phyloP scores from a whole-genome alignment of 2,329 filamentous ascomycete species.

The Gliomastix tumulicola region DNA sequence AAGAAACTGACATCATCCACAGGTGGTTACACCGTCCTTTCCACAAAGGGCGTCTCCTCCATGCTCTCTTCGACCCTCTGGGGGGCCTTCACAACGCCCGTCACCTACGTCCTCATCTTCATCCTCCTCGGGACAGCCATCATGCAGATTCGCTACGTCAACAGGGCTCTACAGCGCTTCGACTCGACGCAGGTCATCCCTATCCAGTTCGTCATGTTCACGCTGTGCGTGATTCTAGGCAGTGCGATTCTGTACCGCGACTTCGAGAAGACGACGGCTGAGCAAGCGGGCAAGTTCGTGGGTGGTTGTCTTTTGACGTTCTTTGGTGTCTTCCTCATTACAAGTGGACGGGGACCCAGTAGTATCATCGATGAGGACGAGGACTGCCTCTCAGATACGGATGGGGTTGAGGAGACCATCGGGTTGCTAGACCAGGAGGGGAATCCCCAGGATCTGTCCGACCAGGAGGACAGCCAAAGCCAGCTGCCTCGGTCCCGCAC shows the following conservation, averaged over 20 bases:
- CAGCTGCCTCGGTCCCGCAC: conserved; percentile 29
- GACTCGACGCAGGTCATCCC: conserved; percentile 98
- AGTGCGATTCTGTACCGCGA: conserved; percentile 92
- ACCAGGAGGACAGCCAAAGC: conserved; percentile 15
- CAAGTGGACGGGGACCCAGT: conserved; percentile 66
- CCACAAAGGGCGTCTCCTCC: conserved; percentile 93
- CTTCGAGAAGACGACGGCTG: conserved; percentile 73
- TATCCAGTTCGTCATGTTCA: conserved; percentile 95
- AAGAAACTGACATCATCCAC: not conserved
- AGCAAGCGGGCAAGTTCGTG: conserved; percentile 76
- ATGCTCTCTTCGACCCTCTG: conserved; percentile 88
- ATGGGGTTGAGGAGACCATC: conserved; percentile 58
- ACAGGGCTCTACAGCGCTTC: conserved; percentile 80
- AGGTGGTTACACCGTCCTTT: conserved; percentile 94
- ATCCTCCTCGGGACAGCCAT: conserved; percentile 79
- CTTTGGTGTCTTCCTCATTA: conserved; percentile 94
- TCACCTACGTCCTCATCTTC: conserved; percentile 79
- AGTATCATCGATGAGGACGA: conserved; percentile 50
- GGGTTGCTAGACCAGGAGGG: conserved; percentile 46
- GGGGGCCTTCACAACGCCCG: conserved; percentile 81
- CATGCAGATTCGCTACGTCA: conserved; percentile 97
- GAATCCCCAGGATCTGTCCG: conserved; percentile 4
- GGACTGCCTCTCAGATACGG: conserved; percentile 44
- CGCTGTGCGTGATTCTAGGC: conserved; percentile 87
- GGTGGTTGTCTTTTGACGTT: conserved; percentile 91